Conservation (phyloP, 768 basidiomycete species). For the Lyophyllum atratum region DNA sequence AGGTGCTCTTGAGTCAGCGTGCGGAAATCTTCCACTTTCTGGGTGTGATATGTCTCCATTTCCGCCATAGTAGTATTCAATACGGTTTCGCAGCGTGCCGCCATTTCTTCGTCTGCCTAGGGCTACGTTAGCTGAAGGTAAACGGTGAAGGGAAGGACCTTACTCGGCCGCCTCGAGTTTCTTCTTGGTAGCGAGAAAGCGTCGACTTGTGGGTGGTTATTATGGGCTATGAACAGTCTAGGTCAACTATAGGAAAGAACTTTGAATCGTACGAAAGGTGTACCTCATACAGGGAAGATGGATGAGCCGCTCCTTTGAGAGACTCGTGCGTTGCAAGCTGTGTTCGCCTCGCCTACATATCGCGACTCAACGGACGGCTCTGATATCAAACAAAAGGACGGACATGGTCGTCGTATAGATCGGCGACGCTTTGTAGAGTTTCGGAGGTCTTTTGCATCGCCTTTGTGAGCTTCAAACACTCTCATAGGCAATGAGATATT, state of each 20-base stretch:
- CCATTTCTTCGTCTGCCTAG: slow-evolving; percentile 64
- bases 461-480: slow-evolving; percentile 77
- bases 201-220: slow-evolving; percentile 78
- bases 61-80: slow-evolving; percentile 89
- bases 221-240: slow-evolving; percentile 46
- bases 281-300: slow-evolving; percentile 71
- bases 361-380: neutral
- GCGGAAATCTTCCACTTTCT: slow-evolving; percentile 72
- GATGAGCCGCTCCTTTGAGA: slow-evolving; percentile 76
- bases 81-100: slow-evolving; percentile 82
- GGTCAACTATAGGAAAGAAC: neutral
- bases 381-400: slow-evolving; percentile 21
- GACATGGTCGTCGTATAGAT: slow-evolving; percentile 80
- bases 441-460: slow-evolving; percentile 78
- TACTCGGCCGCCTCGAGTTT: slow-evolving; percentile 40
- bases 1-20: slow-evolving; percentile 64
- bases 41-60: slow-evolving; percentile 76
- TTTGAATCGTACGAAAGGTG: neutral
- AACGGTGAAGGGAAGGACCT: slow-evolving; percentile 14
- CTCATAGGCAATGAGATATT: slow-evolving; percentile 32
- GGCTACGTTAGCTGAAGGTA: neutral
- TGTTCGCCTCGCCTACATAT: slow-evolving; percentile 63
- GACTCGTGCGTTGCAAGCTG: slow-evolving; percentile 76
- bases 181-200: slow-evolving; percentile 63
- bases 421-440: slow-evolving; percentile 70